Percentiles rank a stretch among this genome's conserved stretches.
These are phyloP conservation scores for Teunomyces cretensis DNA, from an alignment of 805 yeast genomes.

Conservation along the genomic window DNA sequence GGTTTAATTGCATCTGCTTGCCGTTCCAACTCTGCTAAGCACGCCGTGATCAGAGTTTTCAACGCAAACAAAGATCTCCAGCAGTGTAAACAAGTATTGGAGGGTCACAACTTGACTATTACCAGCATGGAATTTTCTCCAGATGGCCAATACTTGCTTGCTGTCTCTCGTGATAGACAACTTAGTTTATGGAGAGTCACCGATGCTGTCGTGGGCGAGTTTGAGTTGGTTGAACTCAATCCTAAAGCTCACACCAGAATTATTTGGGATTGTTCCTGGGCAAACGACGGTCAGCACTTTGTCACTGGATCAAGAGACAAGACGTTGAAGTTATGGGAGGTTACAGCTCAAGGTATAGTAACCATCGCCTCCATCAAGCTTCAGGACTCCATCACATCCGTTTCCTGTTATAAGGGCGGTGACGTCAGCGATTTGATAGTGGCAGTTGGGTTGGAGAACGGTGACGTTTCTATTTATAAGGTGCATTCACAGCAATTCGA, in stretches of 20 bases:
- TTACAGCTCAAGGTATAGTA: constrained; percentile 34
- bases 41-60: constrained; percentile 82
- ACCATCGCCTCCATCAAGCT: constrained; percentile 45
- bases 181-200: constrained; percentile 66
- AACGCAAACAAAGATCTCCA: constrained; percentile 57
- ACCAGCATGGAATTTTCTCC: constrained; percentile 79
- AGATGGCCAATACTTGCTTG: constrained; percentile 59
- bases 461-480: constrained; percentile 49
- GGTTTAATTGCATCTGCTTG: constrained; percentile 86
- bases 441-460: constrained; percentile 72
- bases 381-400: constrained; percentile 62
- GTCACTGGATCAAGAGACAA: constrained; percentile 88
- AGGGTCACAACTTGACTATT: constrained; percentile 80
- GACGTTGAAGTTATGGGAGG: constrained; percentile 69
- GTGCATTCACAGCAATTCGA: constrained; percentile 27
- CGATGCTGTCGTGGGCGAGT: constrained; percentile 25
- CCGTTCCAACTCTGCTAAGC: constrained; percentile 76
- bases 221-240: constrained; percentile 43
- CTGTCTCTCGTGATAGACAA: constrained; percentile 88
- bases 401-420: constrained; percentile 45
- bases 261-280: constrained; percentile 95
- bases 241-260: constrained; percentile 87
- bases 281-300: constrained; percentile 54
- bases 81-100: constrained; percentile 44
- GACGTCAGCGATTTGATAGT: constrained; percentile 36